These are phyloP conservation scores for Chalciporus sp. DNA, from an alignment of 1,284 basidiomycete genomes.

Conservation along the genomic window DNA sequence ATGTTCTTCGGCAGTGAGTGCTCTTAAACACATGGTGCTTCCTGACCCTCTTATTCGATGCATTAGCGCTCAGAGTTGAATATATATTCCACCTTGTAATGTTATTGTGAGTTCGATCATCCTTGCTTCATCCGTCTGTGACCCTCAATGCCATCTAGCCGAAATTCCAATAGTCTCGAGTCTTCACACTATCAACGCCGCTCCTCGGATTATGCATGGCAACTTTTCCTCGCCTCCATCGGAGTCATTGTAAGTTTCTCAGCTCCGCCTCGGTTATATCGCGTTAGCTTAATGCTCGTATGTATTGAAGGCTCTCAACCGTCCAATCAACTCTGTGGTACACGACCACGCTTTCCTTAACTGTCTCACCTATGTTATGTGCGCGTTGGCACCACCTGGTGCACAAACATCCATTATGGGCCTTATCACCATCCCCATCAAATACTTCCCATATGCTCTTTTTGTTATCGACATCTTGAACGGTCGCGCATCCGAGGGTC, in stretches of 20 bases:
- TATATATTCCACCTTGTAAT: conserved; percentile 77
- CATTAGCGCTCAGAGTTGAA: conserved; percentile 54
- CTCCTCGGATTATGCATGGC: conserved; percentile 77
- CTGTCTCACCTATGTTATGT: conserved; percentile 69
- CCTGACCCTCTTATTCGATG: not conserved
- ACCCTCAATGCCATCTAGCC: conserved; percentile 43
- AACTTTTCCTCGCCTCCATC: conserved; percentile 58
- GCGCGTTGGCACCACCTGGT: conserved; percentile 65
- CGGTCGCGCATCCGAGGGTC: conserved; percentile 61
- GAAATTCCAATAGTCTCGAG: conserved; percentile 67
- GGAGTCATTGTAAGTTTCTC: conserved; percentile 58
- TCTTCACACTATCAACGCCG: conserved; percentile 55
- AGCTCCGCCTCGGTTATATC: not conserved
- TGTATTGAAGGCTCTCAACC: conserved; percentile 52
- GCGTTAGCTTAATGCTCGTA: conserved; percentile 14
- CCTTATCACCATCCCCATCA: conserved; percentile 67
- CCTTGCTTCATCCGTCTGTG: not conserved
- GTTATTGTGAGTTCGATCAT: conserved; percentile 62
- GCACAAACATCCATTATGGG: conserved; percentile 75
- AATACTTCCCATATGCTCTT: conserved; percentile 77
- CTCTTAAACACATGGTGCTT: not conserved
- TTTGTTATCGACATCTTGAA: conserved; percentile 72
- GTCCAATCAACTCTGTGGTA: conserved; percentile 60
- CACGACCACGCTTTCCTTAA: conserved; percentile 72
- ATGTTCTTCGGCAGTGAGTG: conserved; percentile 77